Percentiles rank a stretch among this genome's conserved stretches.
Conservation (phyloP, 495 filamentous ascomycete genomes). For the Talaromyces proteolyticus region DNA sequence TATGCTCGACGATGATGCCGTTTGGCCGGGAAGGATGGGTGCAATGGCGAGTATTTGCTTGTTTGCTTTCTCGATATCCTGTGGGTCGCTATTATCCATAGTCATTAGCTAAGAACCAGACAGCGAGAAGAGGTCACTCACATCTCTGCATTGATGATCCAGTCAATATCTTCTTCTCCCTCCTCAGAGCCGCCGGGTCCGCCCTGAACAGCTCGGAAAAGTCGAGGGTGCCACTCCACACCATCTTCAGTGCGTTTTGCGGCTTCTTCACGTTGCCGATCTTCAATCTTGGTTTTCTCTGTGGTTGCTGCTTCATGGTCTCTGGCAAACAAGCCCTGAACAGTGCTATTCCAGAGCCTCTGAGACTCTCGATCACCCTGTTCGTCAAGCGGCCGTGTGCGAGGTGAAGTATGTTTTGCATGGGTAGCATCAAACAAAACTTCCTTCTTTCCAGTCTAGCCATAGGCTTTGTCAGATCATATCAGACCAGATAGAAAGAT, state of each 20-base stretch:
- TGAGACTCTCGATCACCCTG: slow-evolving; percentile 91
- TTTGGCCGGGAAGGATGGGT: slow-evolving; percentile 77
- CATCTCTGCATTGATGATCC: slow-evolving; percentile 89
- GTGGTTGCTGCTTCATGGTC: slow-evolving; percentile 90
- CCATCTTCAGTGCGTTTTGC: slow-evolving; percentile 74
- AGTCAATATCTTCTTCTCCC: slow-evolving; percentile 85
- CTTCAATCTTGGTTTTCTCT: slow-evolving; percentile 92
- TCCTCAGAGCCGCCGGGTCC: slow-evolving; percentile 70
- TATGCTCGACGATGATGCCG: too few species aligned
- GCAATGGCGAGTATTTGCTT: slow-evolving; percentile 84
- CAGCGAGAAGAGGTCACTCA: slow-evolving; percentile 33
- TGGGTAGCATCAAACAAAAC: slow-evolving; percentile 81
- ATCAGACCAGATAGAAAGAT: too few species aligned
- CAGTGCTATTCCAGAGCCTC: slow-evolving; percentile 75
- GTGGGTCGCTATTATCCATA: slow-evolving; percentile 51
- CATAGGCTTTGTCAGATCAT: too few species aligned
- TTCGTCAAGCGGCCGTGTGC: slow-evolving; percentile 72
- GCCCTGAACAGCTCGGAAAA: slow-evolving; percentile 72
- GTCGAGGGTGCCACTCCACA: slow-evolving; percentile 80
- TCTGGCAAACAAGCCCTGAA: slow-evolving; percentile 68
- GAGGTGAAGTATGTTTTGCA: slow-evolving; percentile 67
- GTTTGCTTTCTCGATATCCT: slow-evolving; percentile 64
- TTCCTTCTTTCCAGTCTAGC: slow-evolving; percentile 78
- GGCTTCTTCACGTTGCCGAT: slow-evolving; percentile 83
- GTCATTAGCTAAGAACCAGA: slow-evolving; percentile 3